A percentile compares a stretch with the other conserved stretches of the same genome.
Conservation (phyloP, 345 rosid species). For the Turritis glabra region DNA sequence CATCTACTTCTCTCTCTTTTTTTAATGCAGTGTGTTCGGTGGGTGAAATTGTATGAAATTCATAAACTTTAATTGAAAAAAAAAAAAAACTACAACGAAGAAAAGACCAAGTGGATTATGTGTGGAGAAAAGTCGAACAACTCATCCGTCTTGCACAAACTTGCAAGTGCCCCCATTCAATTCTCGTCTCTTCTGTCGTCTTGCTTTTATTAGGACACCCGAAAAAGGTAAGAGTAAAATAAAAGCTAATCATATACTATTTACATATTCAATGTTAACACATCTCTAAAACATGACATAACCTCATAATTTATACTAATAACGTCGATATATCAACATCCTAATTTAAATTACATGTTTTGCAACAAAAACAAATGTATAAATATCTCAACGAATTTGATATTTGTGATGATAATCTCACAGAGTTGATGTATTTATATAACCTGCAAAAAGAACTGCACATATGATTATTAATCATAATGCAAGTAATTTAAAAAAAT, state of each 20-base stretch:
- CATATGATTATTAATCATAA: neutral
- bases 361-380: neutral
- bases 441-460: neutral
- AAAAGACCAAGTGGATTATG: neutral
- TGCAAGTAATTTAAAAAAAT: no score
- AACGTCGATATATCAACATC: neutral
- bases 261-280: neutral
- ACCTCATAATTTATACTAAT: neutral
- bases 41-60: neutral
- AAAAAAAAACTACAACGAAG: neutral
- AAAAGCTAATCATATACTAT: neutral
- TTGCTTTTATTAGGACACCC: constrained; percentile 6
- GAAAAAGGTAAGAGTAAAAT: neutral
- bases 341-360: neutral
- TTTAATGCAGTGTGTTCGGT: neutral
- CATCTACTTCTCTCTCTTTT: neutral
- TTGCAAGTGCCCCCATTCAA: constrained; percentile 12
- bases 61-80: neutral
- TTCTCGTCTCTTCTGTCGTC: neutral
- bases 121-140: constrained; percentile 9
- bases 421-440: neutral
- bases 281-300: neutral
- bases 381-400: no score
- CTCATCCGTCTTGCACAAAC: neutral
- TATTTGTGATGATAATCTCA: neutral